Percentiles rank a stretch among this genome's conserved stretches.
Conservation (phyloP, 768 basidiomycete genomes). For the Obba rivulosa region DNA sequence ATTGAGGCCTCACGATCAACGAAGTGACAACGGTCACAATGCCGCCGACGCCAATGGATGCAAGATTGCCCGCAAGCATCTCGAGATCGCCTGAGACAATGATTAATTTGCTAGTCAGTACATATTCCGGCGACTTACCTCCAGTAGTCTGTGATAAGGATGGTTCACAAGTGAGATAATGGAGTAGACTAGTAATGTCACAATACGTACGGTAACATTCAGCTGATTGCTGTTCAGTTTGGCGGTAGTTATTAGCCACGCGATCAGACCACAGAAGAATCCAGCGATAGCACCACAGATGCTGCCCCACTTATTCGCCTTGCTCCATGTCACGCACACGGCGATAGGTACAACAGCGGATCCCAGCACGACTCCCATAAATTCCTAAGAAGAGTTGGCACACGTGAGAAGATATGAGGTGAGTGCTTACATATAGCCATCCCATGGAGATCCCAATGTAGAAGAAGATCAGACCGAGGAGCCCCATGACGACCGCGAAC, state of each 20-base stretch:
- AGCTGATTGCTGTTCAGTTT: constrained; percentile 64
- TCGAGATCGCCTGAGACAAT: constrained; percentile 25
- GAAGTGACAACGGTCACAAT: constrained; percentile 68
- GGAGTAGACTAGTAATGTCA: neutral
- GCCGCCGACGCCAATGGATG: constrained; percentile 74
- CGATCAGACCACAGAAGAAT: constrained; percentile 62
- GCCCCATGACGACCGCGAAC: constrained; percentile 73
- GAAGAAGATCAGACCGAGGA: constrained; percentile 82
- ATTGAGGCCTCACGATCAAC: constrained; percentile 43
- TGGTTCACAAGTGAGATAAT: constrained; percentile 9
- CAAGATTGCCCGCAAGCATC: constrained; percentile 91
- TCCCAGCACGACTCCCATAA: constrained; percentile 85
- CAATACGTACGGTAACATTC: constrained; percentile 57
- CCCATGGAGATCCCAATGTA: constrained; percentile 92
- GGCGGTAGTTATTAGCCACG: constrained; percentile 83
- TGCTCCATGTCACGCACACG: constrained; percentile 77
- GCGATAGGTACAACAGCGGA: constrained; percentile 87
- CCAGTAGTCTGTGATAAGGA: constrained; percentile 35
- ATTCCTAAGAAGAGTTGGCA: constrained; percentile 44
- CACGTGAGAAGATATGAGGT: neutral
- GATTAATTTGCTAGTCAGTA: neutral
- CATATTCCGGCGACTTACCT: constrained; percentile 33
- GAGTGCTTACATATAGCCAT: constrained; percentile 74
- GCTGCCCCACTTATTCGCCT: constrained; percentile 83
- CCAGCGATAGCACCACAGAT: constrained; percentile 69